Base-by-base conservation (phyloP, 169 alveolate genomes). In the Pseudocohnilembus persalinus region DNA sequence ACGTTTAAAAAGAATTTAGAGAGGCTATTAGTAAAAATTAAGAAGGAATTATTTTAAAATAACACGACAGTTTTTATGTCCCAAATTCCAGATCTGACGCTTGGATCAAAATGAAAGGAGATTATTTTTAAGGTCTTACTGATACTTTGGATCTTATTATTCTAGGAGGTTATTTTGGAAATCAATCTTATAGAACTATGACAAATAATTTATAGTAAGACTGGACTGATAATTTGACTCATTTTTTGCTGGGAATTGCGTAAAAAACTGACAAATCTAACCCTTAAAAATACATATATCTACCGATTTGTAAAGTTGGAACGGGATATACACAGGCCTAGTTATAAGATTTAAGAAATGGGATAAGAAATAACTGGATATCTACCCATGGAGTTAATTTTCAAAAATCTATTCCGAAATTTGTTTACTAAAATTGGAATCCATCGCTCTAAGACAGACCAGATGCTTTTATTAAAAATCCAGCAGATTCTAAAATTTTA, bases 21-120 rank as follows among this genome's bases (percentile, higher is more conserved):
- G 64, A 85, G 32, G 92, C 94, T 11, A 88, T 94, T 73, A 82
- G 90, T 64, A 91, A 89, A 63, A 93, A 92, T 74, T 95, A 92
- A 82, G 97, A 94, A 84, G 97, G 97, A 15, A 92, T 94, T 26
- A 93, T 94, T 0, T 83, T 94, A 0, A 94, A 94, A 88, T 85
- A 85, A 78, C 24, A 72, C 0, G 95, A 91, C 79, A 85, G 94
- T 29, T 72, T 76, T 27, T 94, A 92, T 85, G 90, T 89, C 34
- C 96, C 97, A 31, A 93, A 92, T 89, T 95, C 92, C 80, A 91
- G 97, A 81, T 85, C 94, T 15, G 85, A 87, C 0, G 90, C 84
- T 49, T 94, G 97, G 97, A 90, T 94, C 32, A 94, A 94, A 88
- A 88, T 94, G 90, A 94, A 94, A 83, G 94, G 97, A 34, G 97